A percentile compares a stretch with the other conserved stretches of the same genome.
These are phyloP conservation scores for Alternaria novae-zelandiae DNA, from an alignment of 2,329 filamentous ascomycete species.

Conservation along the genomic window DNA sequence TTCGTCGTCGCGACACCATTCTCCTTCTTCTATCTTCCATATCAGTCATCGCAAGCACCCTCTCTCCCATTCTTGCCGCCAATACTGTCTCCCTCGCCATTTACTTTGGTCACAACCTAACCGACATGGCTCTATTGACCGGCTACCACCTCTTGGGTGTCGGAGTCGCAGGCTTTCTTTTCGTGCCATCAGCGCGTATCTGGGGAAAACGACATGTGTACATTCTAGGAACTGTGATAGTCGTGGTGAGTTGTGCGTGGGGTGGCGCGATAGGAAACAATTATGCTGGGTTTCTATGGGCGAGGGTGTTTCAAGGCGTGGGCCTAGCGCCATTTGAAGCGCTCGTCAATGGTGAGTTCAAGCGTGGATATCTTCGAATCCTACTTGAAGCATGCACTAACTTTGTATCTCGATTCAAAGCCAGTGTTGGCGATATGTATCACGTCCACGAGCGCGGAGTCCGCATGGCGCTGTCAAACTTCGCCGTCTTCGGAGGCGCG, in stretches of 20 bases:
- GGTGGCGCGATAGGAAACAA: conserved; percentile 71
- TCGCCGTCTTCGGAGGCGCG: conserved; percentile 73
- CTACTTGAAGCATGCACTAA: neutral
- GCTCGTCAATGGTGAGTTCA: conserved; percentile 81
- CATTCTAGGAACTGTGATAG: conserved; percentile 74
- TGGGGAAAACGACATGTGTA: conserved; percentile 95
- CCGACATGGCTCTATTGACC: conserved; percentile 80
- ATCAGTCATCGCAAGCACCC: conserved; percentile 81
- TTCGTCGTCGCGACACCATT: conserved; percentile 84
- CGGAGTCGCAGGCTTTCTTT: conserved; percentile 80
- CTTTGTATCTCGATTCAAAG: neutral
- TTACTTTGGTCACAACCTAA: conserved; percentile 70
- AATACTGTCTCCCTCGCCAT: conserved; percentile 81
- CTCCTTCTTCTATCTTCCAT: conserved; percentile 78
- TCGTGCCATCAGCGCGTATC: conserved; percentile 84
- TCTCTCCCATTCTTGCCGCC: conserved; percentile 86
- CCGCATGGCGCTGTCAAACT: conserved; percentile 82
- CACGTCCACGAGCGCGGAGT: conserved; percentile 85
- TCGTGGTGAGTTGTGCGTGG: conserved; percentile 79
- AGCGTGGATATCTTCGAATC: neutral
- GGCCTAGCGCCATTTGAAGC: conserved; percentile 89
- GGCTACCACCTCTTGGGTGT: conserved; percentile 87
- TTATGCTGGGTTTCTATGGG: conserved; percentile 76
- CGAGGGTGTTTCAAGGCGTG: conserved; percentile 84
- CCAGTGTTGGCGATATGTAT: conserved; percentile 74